A percentile compares a stretch with the other conserved stretches of the same genome.
Evolutionary conservation across 1,284 basidiomycete species (phyloP).

Genomic region (Coniophora puteana): DNA sequence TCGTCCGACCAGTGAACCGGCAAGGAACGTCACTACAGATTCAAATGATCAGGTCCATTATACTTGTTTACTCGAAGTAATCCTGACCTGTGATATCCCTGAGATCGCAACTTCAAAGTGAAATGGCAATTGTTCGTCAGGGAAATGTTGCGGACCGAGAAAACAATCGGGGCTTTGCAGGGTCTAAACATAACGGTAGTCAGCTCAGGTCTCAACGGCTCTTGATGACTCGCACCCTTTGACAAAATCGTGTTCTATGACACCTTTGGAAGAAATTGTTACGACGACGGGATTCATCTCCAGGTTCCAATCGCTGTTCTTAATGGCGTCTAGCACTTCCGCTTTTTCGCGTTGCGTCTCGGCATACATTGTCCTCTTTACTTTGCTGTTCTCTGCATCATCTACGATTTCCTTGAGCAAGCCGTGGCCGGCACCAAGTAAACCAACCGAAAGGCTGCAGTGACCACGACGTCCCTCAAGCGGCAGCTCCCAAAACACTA

Average conservation of each 20-base stretch:
- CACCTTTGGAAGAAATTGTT: slow-evolving; percentile 35
- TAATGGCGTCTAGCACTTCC: slow-evolving; percentile 63
- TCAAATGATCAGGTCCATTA: slow-evolving; percentile 10
- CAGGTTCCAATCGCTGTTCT: slow-evolving; percentile 70
- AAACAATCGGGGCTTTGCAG: slow-evolving; percentile 48
- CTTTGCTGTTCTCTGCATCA: slow-evolving; percentile 57
- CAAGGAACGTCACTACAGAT: slow-evolving; percentile 43
- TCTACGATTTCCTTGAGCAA: slow-evolving; percentile 54
- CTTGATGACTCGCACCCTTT: slow-evolving; percentile 48
- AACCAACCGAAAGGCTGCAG: slow-evolving; percentile 53
- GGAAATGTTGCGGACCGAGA: slow-evolving; percentile 70
- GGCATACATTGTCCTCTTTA: slow-evolving; percentile 82
- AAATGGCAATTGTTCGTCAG: slow-evolving; percentile 51
- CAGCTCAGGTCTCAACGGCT: slow-evolving; percentile 10
- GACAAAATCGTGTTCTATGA: slow-evolving; percentile 60
- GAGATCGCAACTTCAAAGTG: too few species aligned
- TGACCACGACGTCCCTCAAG: slow-evolving; percentile 57
- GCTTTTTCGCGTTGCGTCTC: slow-evolving; percentile 76
- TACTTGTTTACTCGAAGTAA: too few species aligned
- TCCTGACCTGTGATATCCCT: too few species aligned
- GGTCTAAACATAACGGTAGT: slow-evolving; percentile 37
- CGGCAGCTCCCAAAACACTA: slow-evolving; percentile 72
- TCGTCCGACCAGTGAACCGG: slow-evolving; percentile 56
- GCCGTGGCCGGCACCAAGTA: slow-evolving; percentile 67
- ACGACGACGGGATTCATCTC: slow-evolving; percentile 74